Base-by-base conservation (phyloP, 768 basidiomycete genomes). In the Fistulinella prunicolor region DNA sequence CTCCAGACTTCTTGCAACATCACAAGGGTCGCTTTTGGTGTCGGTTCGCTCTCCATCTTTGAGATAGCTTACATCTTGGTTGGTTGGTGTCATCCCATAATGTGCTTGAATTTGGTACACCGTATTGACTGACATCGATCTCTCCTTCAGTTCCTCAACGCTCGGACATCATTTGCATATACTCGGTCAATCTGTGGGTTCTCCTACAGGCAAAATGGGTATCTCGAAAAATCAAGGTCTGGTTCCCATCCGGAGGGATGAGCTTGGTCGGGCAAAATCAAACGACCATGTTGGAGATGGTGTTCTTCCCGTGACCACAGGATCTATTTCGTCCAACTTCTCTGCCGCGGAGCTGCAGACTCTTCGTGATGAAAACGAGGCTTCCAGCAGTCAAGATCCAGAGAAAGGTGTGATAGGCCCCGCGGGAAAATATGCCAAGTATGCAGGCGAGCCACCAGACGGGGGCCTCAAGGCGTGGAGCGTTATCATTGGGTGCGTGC, bases 381-480 rank as follows among this genome's bases (percentile, higher is more conserved):
- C 14, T 20, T 19, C 34, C 6, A 24, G 16, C 3, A n/a, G 3
- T 28, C 44, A 29, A 24, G 47, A 48, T 32, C 36, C 37, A 26
- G 62, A 57, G 39, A 52, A 57, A 5, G 24, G 14, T 16, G 3
- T 7, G n/a, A 24, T 22, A 0, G 23, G 47, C 20, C 32, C 44
- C 12, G 26, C 47, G 0, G 54, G 42, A 6, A 62, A 54, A 30
- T 63, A 55, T 21, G 53, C 32, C 34, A 57, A 53, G 36, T 53
- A 64, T 37, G 48, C 44, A 3, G 56, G 50, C 20, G 66, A 53
- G 3, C 34, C 64, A 8, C 65, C 65, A 6, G 65, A 66, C 44
- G 65, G 64, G 2, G 65, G 65, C 10, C 17, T 62, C 20, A 66
- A 63, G 21, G 65, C 65, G 2, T 68, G 65, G 66, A 57, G 54